phyloP scores from a whole-genome alignment of 179 eudicot genomes.

The Drosera spatulata region DNA sequence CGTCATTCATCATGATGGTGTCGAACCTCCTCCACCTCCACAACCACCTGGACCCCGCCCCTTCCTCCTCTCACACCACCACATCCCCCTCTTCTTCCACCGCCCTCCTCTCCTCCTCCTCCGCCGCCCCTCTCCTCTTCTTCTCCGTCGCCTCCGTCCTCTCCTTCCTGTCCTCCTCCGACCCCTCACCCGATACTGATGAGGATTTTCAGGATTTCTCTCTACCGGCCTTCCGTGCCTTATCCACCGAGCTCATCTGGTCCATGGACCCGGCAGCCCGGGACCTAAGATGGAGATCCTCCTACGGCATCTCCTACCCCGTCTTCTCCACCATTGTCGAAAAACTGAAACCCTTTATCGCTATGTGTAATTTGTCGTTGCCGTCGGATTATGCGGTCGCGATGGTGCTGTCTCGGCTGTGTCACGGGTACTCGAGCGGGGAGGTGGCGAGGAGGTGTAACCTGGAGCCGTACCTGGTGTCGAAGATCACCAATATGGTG shows the following conservation, averaged over 20 bases:
- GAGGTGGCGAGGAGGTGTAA: slow-evolving; percentile 58
- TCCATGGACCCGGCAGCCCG: slow-evolving; percentile 70
- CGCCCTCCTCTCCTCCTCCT: slow-evolving; percentile 25
- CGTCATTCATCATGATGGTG: slow-evolving; percentile 59
- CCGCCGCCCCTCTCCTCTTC: slow-evolving; percentile 23
- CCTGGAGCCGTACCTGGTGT: slow-evolving; percentile 76
- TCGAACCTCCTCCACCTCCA: slow-evolving; percentile 78
- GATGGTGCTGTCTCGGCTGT: slow-evolving; percentile 79
- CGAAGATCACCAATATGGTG: slow-evolving; percentile 93
- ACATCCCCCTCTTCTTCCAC: slow-evolving; percentile 4
- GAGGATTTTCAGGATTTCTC: slow-evolving; percentile 26
- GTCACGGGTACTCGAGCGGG: slow-evolving; percentile 50
- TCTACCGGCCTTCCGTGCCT: slow-evolving; percentile 75
- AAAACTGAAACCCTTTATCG: slow-evolving; percentile 70
- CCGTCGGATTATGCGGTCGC: slow-evolving; percentile 95
- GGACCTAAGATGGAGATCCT: slow-evolving; percentile 71
- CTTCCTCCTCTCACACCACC: slow-evolving; percentile 22
- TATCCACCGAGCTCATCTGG: slow-evolving; percentile 81
- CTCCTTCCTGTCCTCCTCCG: slow-evolving; percentile 19
- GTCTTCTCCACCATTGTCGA: slow-evolving; percentile 85
- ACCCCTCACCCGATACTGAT: slow-evolving; percentile 4
- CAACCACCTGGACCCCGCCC: slow-evolving; percentile 69
- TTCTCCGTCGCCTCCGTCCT: slow-evolving; percentile 14
- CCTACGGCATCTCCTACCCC: slow-evolving; percentile 78
- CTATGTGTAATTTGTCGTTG: slow-evolving; percentile 65